Evolutionary conservation across 108 stramenopile species (phyloP).

Genomic region (Cylindrotheca closterium): DNA sequence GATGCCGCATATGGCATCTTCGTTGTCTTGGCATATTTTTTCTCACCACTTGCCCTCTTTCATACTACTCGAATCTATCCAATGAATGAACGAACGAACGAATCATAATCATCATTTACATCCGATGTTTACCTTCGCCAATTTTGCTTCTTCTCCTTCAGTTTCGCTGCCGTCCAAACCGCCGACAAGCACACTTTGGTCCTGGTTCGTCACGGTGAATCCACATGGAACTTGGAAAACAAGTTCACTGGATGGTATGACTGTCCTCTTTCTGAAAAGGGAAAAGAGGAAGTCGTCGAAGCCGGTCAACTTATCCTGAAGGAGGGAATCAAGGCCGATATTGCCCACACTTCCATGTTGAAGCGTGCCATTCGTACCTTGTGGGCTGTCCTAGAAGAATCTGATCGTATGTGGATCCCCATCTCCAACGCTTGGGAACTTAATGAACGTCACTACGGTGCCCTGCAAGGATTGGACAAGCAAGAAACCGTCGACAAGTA

Average conservation of each 20-base stretch:
- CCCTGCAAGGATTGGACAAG: constrained; percentile 89
- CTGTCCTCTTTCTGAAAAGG: constrained; percentile 89
- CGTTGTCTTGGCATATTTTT: neutral
- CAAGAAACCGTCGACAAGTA: constrained; percentile 92
- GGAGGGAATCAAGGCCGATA: constrained; percentile 65
- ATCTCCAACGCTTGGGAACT: constrained; percentile 82
- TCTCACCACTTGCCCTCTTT: neutral
- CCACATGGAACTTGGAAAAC: constrained; percentile 96
- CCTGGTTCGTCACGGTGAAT: constrained; percentile 94
- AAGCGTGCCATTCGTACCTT: constrained; percentile 85
- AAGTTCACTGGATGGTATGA: constrained; percentile 98
- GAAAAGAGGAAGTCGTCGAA: constrained; percentile 86
- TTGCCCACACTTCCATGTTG: constrained; percentile 89
- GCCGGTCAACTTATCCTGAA: constrained; percentile 69
- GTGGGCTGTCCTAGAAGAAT: constrained; percentile 86
- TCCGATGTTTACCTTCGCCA: neutral
- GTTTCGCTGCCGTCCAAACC: constrained; percentile 35
- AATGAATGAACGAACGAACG: neutral
- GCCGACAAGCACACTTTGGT: constrained; percentile 59
- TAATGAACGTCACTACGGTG: constrained; percentile 93
- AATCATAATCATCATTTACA: neutral
- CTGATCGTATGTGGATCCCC: constrained; percentile 82
- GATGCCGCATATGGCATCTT: neutral
- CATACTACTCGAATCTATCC: neutral
- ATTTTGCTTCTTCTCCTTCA: neutral